Evolutionary conservation across 1,284 basidiomycete species (phyloP).

Genomic region (Fistulinella staudtii): DNA sequence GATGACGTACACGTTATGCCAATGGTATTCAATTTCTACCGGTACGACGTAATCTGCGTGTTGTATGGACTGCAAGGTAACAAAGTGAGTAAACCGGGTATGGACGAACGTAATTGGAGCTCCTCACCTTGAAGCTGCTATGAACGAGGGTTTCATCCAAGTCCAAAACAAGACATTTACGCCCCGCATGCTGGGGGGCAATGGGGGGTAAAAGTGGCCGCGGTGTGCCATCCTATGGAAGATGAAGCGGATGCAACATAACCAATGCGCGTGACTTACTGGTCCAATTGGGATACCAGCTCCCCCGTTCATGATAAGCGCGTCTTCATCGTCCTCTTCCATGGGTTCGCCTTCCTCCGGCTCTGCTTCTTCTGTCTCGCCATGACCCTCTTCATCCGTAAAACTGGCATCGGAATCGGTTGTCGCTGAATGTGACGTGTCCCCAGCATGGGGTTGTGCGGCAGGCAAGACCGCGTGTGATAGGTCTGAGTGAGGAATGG

Average conservation of each 20-base stretch:
- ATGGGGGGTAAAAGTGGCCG: constrained; percentile 81
- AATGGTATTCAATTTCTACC: constrained; percentile 97
- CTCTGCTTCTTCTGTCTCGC: constrained; percentile 36
- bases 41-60: constrained; percentile 98
- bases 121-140: constrained; percentile 81
- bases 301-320: constrained; percentile 76
- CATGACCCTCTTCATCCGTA: constrained; percentile 46
- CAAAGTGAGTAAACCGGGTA: constrained; percentile 12
- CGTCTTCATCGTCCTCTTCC: constrained; percentile 72
- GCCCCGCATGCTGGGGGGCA: constrained; percentile 66
- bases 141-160: constrained; percentile 96
- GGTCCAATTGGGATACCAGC: constrained; percentile 79
- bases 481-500: constrained; percentile 23
- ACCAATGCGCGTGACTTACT: constrained; percentile 40
- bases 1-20: constrained; percentile 99
- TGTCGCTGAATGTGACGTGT: constrained; percentile 30
- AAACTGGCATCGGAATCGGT: constrained; percentile 43
- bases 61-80: constrained; percentile 73
- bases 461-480: constrained; percentile 18
- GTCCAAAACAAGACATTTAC: constrained; percentile 93
- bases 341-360: constrained; percentile 50
- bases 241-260: constrained; percentile 3
- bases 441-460: constrained; percentile 27
- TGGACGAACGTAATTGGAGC: neutral
- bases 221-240: constrained; percentile 72